Conservation (phyloP, 2,329 filamentous ascomycete species). For the Septoria petroselini region DNA sequence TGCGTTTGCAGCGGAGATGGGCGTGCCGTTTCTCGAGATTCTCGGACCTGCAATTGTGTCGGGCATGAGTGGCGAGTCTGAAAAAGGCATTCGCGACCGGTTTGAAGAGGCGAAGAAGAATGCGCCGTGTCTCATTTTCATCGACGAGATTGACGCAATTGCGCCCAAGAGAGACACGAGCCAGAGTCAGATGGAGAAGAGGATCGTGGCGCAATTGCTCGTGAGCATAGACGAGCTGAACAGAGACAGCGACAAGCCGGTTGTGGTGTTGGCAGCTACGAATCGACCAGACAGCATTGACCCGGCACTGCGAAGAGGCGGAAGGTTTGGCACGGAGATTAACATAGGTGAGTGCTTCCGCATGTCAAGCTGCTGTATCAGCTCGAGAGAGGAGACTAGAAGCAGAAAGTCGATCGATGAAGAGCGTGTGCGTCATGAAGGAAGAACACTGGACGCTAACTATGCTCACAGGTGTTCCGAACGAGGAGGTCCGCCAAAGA, state of each 20-base stretch:
- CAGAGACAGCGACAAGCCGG: constrained; percentile 64
- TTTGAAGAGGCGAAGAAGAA: constrained; percentile 84
- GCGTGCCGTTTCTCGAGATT: constrained; percentile 76
- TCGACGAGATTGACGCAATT: constrained; percentile 90
- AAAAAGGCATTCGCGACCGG: constrained; percentile 78
- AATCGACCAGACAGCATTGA: constrained; percentile 85
- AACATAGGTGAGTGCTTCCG: constrained; percentile 59
- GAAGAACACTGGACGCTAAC: not conserved
- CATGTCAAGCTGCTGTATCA: not conserved
- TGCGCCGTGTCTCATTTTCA: constrained; percentile 85
- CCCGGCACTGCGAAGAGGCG: constrained; percentile 68
- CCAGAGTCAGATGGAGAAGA: constrained; percentile 83
- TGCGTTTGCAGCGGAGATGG: constrained; percentile 71
- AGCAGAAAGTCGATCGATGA: not conserved
- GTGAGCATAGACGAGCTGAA: constrained; percentile 80
- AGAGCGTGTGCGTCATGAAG: no score
- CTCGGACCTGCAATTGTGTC: constrained; percentile 77
- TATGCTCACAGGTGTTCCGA: constrained; percentile 58
- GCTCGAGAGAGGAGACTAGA: not conserved
- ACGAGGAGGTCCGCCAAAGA: constrained; percentile 69
- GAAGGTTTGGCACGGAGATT: constrained; percentile 77
- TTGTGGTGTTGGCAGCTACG: constrained; percentile 88
- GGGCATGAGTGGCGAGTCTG: constrained; percentile 84
- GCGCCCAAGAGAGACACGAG: constrained; percentile 80
- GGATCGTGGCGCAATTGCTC: constrained; percentile 78